phyloP scores from a whole-genome alignment of 495 filamentous ascomycete species.

The Podospora sp. region DNA sequence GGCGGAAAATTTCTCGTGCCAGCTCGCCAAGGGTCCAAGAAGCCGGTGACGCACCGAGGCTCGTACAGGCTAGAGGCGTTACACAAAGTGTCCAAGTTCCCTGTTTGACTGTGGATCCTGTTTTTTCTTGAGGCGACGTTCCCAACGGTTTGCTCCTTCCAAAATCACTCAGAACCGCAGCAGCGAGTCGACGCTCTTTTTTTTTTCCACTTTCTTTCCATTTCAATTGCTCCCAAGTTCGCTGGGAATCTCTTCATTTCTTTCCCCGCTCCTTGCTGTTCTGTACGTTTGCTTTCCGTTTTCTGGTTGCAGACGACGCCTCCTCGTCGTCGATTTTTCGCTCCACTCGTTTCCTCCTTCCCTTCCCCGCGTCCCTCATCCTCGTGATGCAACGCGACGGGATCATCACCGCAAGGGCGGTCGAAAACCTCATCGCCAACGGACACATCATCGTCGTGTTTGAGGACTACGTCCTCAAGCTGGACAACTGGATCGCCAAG shows the following conservation, averaged over 20 bases:
- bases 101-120: background rate
- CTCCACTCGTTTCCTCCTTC: background rate
- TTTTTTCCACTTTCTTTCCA: background rate
- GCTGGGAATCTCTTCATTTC: background rate
- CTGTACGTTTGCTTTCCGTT: background rate
- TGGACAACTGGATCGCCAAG: constrained; percentile 48
- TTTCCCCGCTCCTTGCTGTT: background rate
- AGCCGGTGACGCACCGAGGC: background rate
- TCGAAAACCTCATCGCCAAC: constrained; percentile 47
- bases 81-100: background rate
- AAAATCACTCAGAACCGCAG: background rate
- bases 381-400: constrained; percentile 23
- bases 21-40: background rate
- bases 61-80: background rate
- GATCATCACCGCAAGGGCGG: constrained; percentile 30
- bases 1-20: background rate
- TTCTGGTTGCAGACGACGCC: background rate
- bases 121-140: background rate
- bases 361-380: background rate
- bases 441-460: constrained; percentile 50
- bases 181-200: background rate
- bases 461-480: constrained; percentile 46
- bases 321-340: background rate
- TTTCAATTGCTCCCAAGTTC: background rate
- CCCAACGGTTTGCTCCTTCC: background rate